Conservation (phyloP, 306 rosid genomes). For the Pyrus bretschneideri region DNA sequence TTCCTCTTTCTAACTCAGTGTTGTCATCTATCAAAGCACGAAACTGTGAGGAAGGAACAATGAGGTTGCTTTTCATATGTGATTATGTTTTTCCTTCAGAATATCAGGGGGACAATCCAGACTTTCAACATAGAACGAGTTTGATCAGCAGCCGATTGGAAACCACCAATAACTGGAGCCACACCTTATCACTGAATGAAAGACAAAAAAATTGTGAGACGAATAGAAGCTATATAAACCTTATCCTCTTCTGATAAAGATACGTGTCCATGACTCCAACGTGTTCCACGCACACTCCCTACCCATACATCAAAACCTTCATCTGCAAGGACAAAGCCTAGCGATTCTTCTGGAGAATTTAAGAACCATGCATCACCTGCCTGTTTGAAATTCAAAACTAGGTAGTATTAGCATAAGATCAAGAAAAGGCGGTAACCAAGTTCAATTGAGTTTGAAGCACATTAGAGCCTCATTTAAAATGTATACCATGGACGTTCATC, state of each 20-base stretch:
- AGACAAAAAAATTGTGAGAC: background rate
- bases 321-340: conserved; percentile 95
- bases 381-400: conserved; percentile 37
- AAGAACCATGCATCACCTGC: conserved; percentile 95
- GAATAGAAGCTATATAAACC: conserved; percentile 21
- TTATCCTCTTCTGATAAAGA: conserved; percentile 49
- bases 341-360: conserved; percentile 61
- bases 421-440: background rate
- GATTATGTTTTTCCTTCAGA: conserved; percentile 2
- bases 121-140: background rate
- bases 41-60: background rate
- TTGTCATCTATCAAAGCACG: conserved; percentile 3
- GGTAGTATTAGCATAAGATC: conserved; percentile 16
- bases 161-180: background rate
- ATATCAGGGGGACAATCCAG: background rate
- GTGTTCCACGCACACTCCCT: conserved; percentile 91
- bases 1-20: background rate
- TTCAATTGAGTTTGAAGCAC: background rate
- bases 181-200: background rate
- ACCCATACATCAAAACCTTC: conserved; percentile 94
- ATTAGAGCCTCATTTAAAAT: background rate
- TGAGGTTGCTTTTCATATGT: background rate
- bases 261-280: conserved; percentile 77
- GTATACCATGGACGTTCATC: background rate
- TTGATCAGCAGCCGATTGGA: background rate